phyloP scores from a whole-genome alignment of 2,329 filamentous ascomycete genomes.

The Berkeleyomyces rouxiae region DNA sequence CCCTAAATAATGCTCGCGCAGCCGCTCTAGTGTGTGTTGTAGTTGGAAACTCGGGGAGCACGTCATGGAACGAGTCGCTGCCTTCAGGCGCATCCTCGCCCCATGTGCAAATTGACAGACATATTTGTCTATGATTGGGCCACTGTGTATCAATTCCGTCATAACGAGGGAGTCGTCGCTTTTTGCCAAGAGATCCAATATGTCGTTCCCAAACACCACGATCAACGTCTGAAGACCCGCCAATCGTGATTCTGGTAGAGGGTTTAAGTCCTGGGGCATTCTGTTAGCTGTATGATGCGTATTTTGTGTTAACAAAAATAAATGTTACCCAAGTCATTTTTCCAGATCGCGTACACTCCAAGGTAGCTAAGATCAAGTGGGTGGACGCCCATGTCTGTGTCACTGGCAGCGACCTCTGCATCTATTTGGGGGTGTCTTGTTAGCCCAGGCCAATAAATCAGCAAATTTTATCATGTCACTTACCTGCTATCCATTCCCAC shows the following conservation, averaged over 20 bases:
- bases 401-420: conserved; percentile 45
- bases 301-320: background rate
- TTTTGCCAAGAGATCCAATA: conserved; percentile 47
- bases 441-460: conserved; percentile 13
- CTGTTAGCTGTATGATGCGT: background rate
- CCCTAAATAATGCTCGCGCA: conserved; percentile 58
- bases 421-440: conserved; percentile 23
- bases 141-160: conserved; percentile 46
- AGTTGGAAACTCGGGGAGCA: conserved; percentile 32
- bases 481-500: conserved; percentile 62
- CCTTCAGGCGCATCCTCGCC: conserved; percentile 30
- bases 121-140: conserved; percentile 56
- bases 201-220: conserved; percentile 38
- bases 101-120: conserved; percentile 59
- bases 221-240: conserved; percentile 29
- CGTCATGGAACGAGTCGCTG: conserved; percentile 25
- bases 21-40: conserved; percentile 55
- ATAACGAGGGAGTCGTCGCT: conserved; percentile 43
- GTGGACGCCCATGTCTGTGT: conserved; percentile 53
- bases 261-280: conserved; percentile 28
- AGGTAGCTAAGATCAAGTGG: conserved; percentile 59
- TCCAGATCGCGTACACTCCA: conserved; percentile 58
- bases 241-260: conserved; percentile 31
- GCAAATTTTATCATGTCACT: conserved; percentile 17
- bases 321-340: conserved; percentile 41